These are phyloP conservation scores for Yamadazyma triangularis DNA, from an alignment of 1,139 yeast genomes.

Conservation along the genomic window DNA sequence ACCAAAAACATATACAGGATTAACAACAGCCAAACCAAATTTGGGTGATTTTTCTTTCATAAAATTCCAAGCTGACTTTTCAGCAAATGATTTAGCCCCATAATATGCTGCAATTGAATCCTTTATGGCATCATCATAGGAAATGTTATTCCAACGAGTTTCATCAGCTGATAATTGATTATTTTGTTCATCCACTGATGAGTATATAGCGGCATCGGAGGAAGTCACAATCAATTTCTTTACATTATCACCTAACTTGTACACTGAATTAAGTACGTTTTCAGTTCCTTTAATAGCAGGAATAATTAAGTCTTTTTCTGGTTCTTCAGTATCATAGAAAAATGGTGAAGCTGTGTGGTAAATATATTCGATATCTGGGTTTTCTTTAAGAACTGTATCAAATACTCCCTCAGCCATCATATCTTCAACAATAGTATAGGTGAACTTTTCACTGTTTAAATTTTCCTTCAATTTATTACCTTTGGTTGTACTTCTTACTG, in stretches of 20 bases:
- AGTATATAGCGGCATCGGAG: constrained; percentile 41
- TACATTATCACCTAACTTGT: constrained; percentile 20
- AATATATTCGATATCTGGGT: constrained; percentile 23
- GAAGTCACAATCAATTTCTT: constrained; percentile 38
- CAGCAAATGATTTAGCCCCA: constrained; percentile 38
- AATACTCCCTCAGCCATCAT: constrained; percentile 29
- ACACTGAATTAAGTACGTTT: constrained; percentile 27
- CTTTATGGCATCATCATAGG: constrained; percentile 31
- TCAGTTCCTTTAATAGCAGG: constrained; percentile 41
- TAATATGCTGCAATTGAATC: constrained; percentile 38
- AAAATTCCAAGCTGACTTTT: constrained; percentile 35
- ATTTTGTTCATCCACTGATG: constrained; percentile 34
- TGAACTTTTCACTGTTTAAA: constrained; percentile 11
- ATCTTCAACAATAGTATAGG: constrained; percentile 33
- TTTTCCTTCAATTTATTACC: constrained; percentile 38
- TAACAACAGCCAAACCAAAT: constrained; percentile 41
- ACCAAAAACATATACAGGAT: constrained; percentile 50
- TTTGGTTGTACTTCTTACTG: constrained; percentile 54
- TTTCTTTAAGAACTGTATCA: constrained; percentile 25
- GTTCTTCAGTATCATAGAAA: constrained; percentile 29
- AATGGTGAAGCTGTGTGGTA: constrained; percentile 35
- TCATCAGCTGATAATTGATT: constrained; percentile 28
- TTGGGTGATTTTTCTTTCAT: constrained; percentile 30
- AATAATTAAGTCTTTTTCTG: constrained; percentile 33
- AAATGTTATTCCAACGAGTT: constrained; percentile 34